Evolutionary conservation across 441 rosid genomes (phyloP), one percentile per base, ranked within the genome.

Genomic region (Croton laevigatus): DNA sequence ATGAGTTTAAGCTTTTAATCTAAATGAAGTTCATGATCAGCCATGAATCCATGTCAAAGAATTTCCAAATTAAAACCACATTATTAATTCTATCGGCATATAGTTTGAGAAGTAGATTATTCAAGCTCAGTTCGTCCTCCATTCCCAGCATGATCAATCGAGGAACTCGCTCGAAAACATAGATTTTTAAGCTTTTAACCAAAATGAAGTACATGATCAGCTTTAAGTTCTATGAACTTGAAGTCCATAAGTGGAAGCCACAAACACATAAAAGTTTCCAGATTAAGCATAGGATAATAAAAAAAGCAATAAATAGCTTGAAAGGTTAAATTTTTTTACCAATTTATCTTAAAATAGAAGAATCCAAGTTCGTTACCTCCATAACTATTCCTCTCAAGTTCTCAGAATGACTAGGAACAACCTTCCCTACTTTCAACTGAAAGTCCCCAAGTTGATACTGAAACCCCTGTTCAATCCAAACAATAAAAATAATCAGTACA

Each of bases 381-480:
- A 95, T 87, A 5, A 93, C 86, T 36, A 93, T 89, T 71, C 95
- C 98, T 82, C 98, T 80, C 82, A 93, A 77, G 75, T 72, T 93
- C 83, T 91, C 98, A 1, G 95, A 89, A 72, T 85, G 93, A 69
- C 78, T 85, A 1, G 93, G 88, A 55, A 83, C 89, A 62, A 92
- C 94, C 74, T 91, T 93, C 63, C 98, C 96, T 58, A 93, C 94
- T 78, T 96, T 82, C 74, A 93, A 78, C 37, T 89, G 85, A 71
- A 93, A 89, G 75, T 95, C 98, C 34, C 96, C 97, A 10, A 95
- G 86, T 38, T 85, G 95, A 80, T 91, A 89, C 74, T 93, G 97
- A 82, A 86, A 84, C 16, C 99, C 98, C 91, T 89, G 59, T 23
- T n/a, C 19, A 5, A 53, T 53, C 27, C 23, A 53, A 16, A 37